Evolutionary conservation across 2,329 filamentous ascomycete species (phyloP).

Genomic region (Verticillium alfalfae): DNA sequence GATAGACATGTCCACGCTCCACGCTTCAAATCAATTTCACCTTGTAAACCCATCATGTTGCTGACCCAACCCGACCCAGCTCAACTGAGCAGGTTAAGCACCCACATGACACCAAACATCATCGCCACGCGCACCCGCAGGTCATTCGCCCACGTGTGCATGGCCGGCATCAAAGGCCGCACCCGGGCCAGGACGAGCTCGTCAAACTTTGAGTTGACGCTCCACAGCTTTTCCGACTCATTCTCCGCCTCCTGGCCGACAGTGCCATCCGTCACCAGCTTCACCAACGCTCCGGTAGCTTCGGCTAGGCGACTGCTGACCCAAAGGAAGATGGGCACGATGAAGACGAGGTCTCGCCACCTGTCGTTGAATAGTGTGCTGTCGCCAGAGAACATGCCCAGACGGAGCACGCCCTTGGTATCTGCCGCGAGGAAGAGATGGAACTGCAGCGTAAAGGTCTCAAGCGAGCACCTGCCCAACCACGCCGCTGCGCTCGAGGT

Average conservation of each 20-base stretch:
- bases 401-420: not conserved
- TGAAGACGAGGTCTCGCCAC: constrained; percentile 16
- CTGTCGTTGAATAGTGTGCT: constrained; percentile 16
- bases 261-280: constrained; percentile 10
- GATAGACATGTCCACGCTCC: not conserved
- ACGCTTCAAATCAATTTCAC: not conserved
- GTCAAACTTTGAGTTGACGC: not conserved
- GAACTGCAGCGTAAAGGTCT: constrained; percentile 55
- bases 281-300: constrained; percentile 16
- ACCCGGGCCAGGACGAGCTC: not conserved
- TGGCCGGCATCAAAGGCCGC: not conserved
- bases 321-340: constrained; percentile 22
- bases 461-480: constrained; percentile 51
- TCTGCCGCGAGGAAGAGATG: constrained; percentile 53
- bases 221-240: not conserved
- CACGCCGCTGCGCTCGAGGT: constrained; percentile 37
- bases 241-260: not conserved
- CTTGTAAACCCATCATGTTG: not conserved
- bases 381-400: constrained; percentile 13
- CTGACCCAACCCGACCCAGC: not conserved
- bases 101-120: not conserved
- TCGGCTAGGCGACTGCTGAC: constrained; percentile 18
- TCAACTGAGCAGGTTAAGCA: not conserved
- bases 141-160: not conserved
- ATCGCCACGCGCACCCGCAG: not conserved